Conservation (phyloP, 805 yeast genomes). For the Pichia pseudocactophila region DNA sequence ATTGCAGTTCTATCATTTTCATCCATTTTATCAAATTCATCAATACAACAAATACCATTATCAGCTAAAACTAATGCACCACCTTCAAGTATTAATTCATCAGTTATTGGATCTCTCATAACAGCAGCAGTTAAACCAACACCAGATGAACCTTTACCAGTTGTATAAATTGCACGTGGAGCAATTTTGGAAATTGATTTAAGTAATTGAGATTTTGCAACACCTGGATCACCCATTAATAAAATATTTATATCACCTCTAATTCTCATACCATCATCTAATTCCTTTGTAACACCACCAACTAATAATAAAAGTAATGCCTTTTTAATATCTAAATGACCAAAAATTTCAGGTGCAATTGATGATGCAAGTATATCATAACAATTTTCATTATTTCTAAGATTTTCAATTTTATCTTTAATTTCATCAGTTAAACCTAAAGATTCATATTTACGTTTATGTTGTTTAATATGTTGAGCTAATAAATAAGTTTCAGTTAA, state of each 20-base stretch:
- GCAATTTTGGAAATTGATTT: slow-evolving; percentile 88
- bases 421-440: slow-evolving; percentile 50
- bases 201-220: slow-evolving; percentile 92
- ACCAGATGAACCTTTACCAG: slow-evolving; percentile 98
- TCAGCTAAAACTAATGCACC: slow-evolving; percentile 97
- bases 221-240: slow-evolving; percentile 99
- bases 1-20: slow-evolving; percentile 94
- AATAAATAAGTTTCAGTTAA: slow-evolving; percentile 90
- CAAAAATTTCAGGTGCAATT: slow-evolving; percentile 96
- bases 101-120: slow-evolving; percentile 98
- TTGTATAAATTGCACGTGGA: slow-evolving; percentile 94
- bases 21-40: slow-evolving; percentile 98
- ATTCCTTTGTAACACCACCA: slow-evolving; percentile 91
- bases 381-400: slow-evolving; percentile 56
- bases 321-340: slow-evolving; percentile 89
- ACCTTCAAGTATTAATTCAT: slow-evolving; percentile 96
- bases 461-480: slow-evolving; percentile 78
- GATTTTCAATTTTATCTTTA: slow-evolving; percentile 43
- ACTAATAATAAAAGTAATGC: slow-evolving; percentile 75
- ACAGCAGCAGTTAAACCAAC: slow-evolving; percentile 99
- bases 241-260: slow-evolving; percentile 96
- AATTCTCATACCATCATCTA: slow-evolving; percentile 94
- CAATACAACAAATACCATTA: slow-evolving; percentile 96
- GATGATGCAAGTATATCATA: slow-evolving; percentile 77
- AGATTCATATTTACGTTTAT: slow-evolving; percentile 76